These are phyloP conservation scores for Cyberlindnera euphorbiiphila DNA, from an alignment of 805 yeast genomes.

Conservation along the genomic window DNA sequence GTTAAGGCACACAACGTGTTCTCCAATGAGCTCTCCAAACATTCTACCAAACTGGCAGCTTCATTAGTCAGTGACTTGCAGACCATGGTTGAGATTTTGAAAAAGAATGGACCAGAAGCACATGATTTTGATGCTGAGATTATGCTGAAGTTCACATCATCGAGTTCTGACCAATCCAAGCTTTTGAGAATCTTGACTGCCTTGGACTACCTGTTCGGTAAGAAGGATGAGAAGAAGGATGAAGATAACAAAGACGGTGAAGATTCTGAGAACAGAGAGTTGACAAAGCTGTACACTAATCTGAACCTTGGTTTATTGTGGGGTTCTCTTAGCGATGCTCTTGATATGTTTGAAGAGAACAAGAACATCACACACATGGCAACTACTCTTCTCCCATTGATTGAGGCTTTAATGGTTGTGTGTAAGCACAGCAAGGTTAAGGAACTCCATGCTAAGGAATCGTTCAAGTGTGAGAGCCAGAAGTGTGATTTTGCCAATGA, in stretches of 20 bases:
- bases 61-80: slow-evolving; percentile 52
- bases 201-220: slow-evolving; percentile 69
- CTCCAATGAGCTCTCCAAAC: slow-evolving; percentile 60
- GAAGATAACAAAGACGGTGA: slow-evolving; percentile 30
- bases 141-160: slow-evolving; percentile 66
- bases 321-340: slow-evolving; percentile 77
- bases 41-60: slow-evolving; percentile 58
- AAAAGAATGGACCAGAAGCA: slow-evolving; percentile 26
- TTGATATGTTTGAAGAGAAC: slow-evolving; percentile 58
- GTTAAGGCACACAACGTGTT: slow-evolving; percentile 61
- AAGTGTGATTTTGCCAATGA: slow-evolving; percentile 66
- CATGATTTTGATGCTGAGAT: slow-evolving; percentile 50
- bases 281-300: slow-evolving; percentile 59
- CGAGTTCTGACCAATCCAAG: slow-evolving; percentile 85
- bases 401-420: slow-evolving; percentile 94
- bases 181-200: slow-evolving; percentile 84
- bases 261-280: slow-evolving; percentile 31
- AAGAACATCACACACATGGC: slow-evolving; percentile 60
- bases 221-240: slow-evolving; percentile 18
- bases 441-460: slow-evolving; percentile 51
- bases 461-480: slow-evolving; percentile 55
- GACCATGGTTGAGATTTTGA: slow-evolving; percentile 9
- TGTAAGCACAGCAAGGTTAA: slow-evolving; percentile 77
- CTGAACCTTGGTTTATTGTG: slow-evolving; percentile 76
- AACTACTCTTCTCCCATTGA: slow-evolving; percentile 76